These are phyloP conservation scores for Alternaria atra DNA, from an alignment of 2,329 filamentous ascomycete species.

Conservation along the genomic window DNA sequence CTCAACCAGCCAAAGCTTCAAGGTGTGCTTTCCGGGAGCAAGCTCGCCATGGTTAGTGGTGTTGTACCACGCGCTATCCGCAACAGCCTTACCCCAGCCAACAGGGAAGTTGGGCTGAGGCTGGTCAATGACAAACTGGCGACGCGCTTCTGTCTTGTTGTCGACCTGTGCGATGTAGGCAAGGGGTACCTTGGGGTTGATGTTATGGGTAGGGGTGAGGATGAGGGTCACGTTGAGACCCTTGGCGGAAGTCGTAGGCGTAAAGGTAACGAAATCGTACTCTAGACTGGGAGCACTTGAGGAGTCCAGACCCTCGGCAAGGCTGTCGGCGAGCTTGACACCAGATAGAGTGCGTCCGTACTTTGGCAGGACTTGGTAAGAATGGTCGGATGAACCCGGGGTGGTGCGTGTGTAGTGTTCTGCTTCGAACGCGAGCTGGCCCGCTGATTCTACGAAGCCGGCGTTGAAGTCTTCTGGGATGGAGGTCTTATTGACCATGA, in stretches of 20 bases:
- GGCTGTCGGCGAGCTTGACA: constrained; percentile 40
- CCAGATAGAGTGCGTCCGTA: constrained; percentile 51
- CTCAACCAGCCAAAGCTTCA: constrained; percentile 59
- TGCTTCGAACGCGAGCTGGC: constrained; percentile 49
- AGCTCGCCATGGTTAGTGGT: constrained; percentile 50
- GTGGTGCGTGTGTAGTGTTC: constrained; percentile 50
- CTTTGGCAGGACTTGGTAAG: constrained; percentile 42
- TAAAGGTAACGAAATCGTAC: constrained; percentile 51
- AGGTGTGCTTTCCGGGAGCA: constrained; percentile 51
- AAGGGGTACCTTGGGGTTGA: constrained; percentile 60
- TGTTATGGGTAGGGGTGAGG: constrained; percentile 59
- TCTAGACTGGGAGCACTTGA: constrained; percentile 45
- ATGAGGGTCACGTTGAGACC: constrained; percentile 52
- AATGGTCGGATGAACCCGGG: constrained; percentile 33
- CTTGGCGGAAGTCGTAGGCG: constrained; percentile 41
- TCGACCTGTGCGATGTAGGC: constrained; percentile 62
- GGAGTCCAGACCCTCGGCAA: constrained; percentile 39
- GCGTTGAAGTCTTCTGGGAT: constrained; percentile 43
- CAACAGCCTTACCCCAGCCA: constrained; percentile 61
- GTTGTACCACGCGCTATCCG: constrained; percentile 61
- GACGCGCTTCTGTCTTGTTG: constrained; percentile 48
- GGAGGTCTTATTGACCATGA: constrained; percentile 47
- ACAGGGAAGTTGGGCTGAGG: constrained; percentile 55
- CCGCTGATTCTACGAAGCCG: constrained; percentile 49
- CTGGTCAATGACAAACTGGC: constrained; percentile 55